A percentile compares a stretch with the other conserved stretches of the same genome.
These are phyloP conservation scores for Amanita exitialis DNA, from an alignment of 768 basidiomycete species.

Conservation along the genomic window DNA sequence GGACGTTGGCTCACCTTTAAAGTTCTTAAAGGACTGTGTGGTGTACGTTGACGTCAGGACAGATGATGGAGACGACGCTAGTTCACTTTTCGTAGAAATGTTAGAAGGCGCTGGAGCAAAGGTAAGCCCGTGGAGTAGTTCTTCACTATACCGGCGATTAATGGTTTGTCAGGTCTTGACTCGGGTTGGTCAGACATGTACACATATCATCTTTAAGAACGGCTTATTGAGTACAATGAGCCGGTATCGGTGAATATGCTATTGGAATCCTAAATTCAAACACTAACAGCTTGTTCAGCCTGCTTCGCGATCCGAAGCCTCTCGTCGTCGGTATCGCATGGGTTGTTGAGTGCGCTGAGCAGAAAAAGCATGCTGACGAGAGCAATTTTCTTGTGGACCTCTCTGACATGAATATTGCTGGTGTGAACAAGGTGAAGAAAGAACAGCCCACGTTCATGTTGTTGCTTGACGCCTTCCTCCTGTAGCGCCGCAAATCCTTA, in stretches of 20 bases:
- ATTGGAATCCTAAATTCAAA: not conserved
- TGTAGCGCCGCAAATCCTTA: slow-evolving; percentile 67
- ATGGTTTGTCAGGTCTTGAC: slow-evolving; percentile 37
- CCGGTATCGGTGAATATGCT: slow-evolving; percentile 48
- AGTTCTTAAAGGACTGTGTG: slow-evolving; percentile 59
- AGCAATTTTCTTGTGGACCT: slow-evolving; percentile 55
- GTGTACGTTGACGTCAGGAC: slow-evolving; percentile 87
- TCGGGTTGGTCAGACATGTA: slow-evolving; percentile 63
- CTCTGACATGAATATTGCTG: slow-evolving; percentile 46
- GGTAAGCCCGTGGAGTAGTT: slow-evolving; percentile 33
- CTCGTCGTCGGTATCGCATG: slow-evolving; percentile 76
- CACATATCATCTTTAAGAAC: slow-evolving; percentile 82
- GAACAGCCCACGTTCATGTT: not conserved
- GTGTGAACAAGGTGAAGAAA: slow-evolving; percentile 47
- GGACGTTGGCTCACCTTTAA: slow-evolving; percentile 18
- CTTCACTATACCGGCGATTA: not conserved
- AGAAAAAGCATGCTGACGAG: slow-evolving; percentile 54
- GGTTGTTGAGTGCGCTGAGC: slow-evolving; percentile 83
- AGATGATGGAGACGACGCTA: slow-evolving; percentile 75
- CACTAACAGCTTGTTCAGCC: slow-evolving; percentile 20
- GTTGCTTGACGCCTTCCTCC: slow-evolving; percentile 6
- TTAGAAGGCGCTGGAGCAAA: slow-evolving; percentile 69
- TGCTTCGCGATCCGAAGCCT: slow-evolving; percentile 61
- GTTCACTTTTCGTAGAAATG: slow-evolving; percentile 77
- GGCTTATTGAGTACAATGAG: slow-evolving; percentile 65